A percentile compares a stretch with the other conserved stretches of the same genome.
phyloP scores from a whole-genome alignment of 2,329 filamentous ascomycete genomes.

The Pseudogymnoascus sp. region DNA sequence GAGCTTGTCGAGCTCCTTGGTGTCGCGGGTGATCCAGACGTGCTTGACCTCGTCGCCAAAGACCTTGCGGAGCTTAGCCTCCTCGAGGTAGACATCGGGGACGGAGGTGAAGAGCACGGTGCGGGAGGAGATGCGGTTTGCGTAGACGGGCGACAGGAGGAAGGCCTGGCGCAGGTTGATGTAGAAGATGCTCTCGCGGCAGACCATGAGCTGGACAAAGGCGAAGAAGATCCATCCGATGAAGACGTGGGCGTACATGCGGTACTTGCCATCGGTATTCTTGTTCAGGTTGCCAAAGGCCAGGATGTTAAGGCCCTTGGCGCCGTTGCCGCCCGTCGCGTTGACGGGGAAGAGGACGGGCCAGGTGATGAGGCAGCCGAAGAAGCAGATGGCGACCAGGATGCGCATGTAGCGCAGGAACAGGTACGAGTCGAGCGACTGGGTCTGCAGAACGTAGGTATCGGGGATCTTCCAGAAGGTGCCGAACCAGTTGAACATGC shows the following conservation, averaged over 20 bases:
- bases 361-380: constrained; percentile 78
- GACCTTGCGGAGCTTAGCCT: constrained; percentile 66
- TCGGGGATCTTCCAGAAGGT: constrained; percentile 63
- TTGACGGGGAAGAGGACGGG: constrained; percentile 82
- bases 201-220: constrained; percentile 82
- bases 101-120: constrained; percentile 87
- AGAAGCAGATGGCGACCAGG: constrained; percentile 66
- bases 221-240: constrained; percentile 75
- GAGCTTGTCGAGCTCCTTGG: constrained; percentile 66
- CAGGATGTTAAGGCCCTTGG: constrained; percentile 64
- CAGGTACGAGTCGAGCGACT: constrained; percentile 85
- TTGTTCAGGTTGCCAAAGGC: constrained; percentile 66
- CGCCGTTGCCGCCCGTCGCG: constrained; percentile 62
- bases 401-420: constrained; percentile 84
- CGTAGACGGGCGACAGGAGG: constrained; percentile 73
- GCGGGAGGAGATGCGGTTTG: constrained; percentile 77
- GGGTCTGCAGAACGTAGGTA: constrained; percentile 76
- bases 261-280: constrained; percentile 44
- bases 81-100: constrained; percentile 66
- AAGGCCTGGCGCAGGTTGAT: constrained; percentile 91
- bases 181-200: constrained; percentile 82
- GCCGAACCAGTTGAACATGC: constrained; percentile 58
- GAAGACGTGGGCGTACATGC: constrained; percentile 65
- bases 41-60: constrained; percentile 76
- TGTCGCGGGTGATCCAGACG: constrained; percentile 76